Conservation (phyloP, 2,329 filamentous ascomycete genomes). For the Penicillium sp. region DNA sequence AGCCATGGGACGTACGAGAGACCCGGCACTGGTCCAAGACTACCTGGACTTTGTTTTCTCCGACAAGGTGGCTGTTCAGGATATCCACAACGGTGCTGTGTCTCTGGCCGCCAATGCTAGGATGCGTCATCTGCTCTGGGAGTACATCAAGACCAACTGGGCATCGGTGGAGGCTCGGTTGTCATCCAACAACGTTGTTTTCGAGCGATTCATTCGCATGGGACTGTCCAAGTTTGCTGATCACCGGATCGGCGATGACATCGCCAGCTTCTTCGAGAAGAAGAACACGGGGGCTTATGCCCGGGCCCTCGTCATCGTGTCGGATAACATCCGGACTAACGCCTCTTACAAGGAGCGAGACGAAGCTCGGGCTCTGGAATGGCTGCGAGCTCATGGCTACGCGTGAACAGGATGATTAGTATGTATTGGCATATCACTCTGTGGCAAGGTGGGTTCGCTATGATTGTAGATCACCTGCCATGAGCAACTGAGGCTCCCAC, state of each 20-base stretch:
- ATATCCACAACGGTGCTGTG: conserved; percentile 81
- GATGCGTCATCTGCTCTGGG: conserved; percentile 78
- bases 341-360: conserved; percentile 83
- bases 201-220: conserved; percentile 85
- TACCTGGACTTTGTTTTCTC: conserved; percentile 78
- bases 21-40: conserved; percentile 68
- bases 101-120: conserved; percentile 74
- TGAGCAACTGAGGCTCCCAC: conserved; percentile 11
- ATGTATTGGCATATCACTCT: too few relatives aligned
- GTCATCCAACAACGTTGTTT: conserved; percentile 78
- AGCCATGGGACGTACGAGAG: conserved; percentile 74
- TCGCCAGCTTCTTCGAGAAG: conserved; percentile 79
- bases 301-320: conserved; percentile 80
- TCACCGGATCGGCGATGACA: conserved; percentile 70
- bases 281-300: conserved; percentile 89
- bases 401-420: too few relatives aligned
- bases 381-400: conserved; percentile 71
- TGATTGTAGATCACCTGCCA: conserved; percentile 15
- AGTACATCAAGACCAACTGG: conserved; percentile 86
- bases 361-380: conserved; percentile 72
- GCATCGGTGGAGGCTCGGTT: conserved; percentile 71
- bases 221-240: conserved; percentile 80
- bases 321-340: conserved; percentile 82
- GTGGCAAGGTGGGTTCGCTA: background rate
- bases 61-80: conserved; percentile 80